phyloP scores from a whole-genome alignment of 2,329 filamentous ascomycete genomes.

The Lachnellula suecica region DNA sequence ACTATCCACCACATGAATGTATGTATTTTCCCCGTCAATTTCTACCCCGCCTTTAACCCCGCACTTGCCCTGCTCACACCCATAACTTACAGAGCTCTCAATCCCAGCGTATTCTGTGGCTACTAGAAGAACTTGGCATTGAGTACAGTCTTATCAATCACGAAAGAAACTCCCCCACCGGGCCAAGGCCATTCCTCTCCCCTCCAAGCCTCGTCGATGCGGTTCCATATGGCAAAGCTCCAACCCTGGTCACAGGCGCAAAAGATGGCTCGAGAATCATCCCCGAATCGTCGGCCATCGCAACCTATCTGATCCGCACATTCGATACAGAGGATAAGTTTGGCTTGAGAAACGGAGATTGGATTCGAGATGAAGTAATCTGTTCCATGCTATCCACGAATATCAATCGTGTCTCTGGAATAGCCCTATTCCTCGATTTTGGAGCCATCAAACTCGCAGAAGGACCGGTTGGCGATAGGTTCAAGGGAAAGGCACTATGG shows the following conservation, averaged over 20 bases:
- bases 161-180: constrained; percentile 45
- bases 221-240: constrained; percentile 83
- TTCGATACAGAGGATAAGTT: constrained; percentile 33
- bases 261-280: constrained; percentile 24
- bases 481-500: constrained; percentile 15
- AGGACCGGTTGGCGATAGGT: constrained; percentile 1
- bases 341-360: constrained; percentile 24
- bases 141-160: constrained; percentile 80
- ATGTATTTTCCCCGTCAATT: constrained; percentile 2
- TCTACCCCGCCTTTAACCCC: not conserved
- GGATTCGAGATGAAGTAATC: constrained; percentile 32
- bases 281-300: constrained; percentile 32
- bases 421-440: constrained; percentile 26
- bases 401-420: constrained; percentile 15
- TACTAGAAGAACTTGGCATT: constrained; percentile 68
- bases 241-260: constrained; percentile 53
- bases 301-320: constrained; percentile 33
- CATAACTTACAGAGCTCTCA: constrained; percentile 54
- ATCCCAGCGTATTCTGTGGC: constrained; percentile 66
- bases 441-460: constrained; percentile 10
- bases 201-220: constrained; percentile 68
- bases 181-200: constrained; percentile 46
- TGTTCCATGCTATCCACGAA: constrained; percentile 22
- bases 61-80: not conserved
- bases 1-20: constrained; percentile 30